phyloP scores from a whole-genome alignment of 2,329 filamentous ascomycete species.

The Endocalyx cinctus region DNA sequence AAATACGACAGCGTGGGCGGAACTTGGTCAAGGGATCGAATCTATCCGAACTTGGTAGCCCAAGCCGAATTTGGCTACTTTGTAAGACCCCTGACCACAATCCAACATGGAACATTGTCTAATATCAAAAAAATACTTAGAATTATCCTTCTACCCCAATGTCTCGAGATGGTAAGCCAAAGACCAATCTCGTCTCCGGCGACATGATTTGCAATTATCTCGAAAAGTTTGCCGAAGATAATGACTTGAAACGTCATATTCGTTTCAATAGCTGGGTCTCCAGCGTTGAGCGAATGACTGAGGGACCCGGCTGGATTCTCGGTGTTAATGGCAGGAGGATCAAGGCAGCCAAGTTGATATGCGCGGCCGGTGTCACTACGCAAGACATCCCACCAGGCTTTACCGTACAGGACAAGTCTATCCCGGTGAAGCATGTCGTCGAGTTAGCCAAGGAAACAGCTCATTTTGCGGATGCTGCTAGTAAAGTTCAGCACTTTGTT shows the following conservation, averaged over 20 bases:
- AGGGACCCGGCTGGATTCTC: conserved; percentile 4
- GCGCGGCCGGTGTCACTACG: conserved; percentile 21
- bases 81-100: conserved; percentile 1
- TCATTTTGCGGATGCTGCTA: neutral
- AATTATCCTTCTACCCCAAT: conserved; percentile 7
- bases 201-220: conserved; percentile 13
- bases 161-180: neutral
- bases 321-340: conserved; percentile 2
- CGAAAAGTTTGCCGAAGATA: conserved; percentile 9
- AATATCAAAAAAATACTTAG: neutral
- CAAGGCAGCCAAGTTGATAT: conserved; percentile 18
- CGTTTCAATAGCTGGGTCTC: conserved; percentile 12
- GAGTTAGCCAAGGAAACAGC: conserved; percentile 3
- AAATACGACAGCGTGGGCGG: conserved; percentile 7
- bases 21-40: conserved; percentile 7
- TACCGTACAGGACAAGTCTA: conserved; percentile 5
- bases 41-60: conserved; percentile 11
- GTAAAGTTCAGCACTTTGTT: conserved; percentile 2
- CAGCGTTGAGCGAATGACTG: conserved; percentile 4
- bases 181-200: conserved; percentile 12
- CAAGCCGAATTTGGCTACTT: conserved; percentile 10
- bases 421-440: conserved; percentile 5
- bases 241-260: conserved; percentile 13
- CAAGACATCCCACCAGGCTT: conserved; percentile 12
- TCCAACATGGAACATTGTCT: neutral